Evolutionary conservation across 345 rosid species (phyloP), one percentile per base, ranked within the genome.

Genomic region (Capsella bursapastoris): DNA sequence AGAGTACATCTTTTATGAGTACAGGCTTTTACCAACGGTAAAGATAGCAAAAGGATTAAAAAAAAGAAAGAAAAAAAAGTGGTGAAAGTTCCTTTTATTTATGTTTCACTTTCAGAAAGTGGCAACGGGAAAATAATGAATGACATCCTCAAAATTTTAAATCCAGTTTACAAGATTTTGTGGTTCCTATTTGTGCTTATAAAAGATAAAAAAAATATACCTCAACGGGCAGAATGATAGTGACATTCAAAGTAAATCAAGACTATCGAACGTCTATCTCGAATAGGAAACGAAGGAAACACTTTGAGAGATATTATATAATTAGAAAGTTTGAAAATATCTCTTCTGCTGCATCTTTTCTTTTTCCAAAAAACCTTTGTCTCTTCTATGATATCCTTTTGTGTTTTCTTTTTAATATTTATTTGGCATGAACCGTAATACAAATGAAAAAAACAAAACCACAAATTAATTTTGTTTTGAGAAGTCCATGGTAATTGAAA

Each of bases 181-280:
- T 29, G 12, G 71, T 66, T 11, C 10, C 5, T 2, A 32, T 57
- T 40, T 41, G 34, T 51, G 14, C 29, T 11, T 59, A 31, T 50
- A 51, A 31, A 8, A 5, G 29, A 40, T 8, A 0, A 9, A 8
- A 9, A 8, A 22, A 51, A 60, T 16, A 14, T 29, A 45, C 70
- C 76, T 45, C 71, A 77, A 77, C 80, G 80, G 80, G 76, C 12
- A 49, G 71, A 77, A 64, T 70, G 80, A 77, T 64, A 56, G 71
- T 45, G 80, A 77, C 80, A 48, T 59, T 14, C 38, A 6, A 34
- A 62, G 65, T 76, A 38, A 48, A 60, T 70, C 37, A 25, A 65
- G 25, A 52, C 16, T 57, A 45, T 49, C 22, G 6, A 51, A 51
- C 37, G 61, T 58, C 55, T 67, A 62, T 58, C 62, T 41, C 67